These are phyloP conservation scores for Suhomyces prunicola DNA, from an alignment of 805 yeast species.

Conservation along the genomic window DNA sequence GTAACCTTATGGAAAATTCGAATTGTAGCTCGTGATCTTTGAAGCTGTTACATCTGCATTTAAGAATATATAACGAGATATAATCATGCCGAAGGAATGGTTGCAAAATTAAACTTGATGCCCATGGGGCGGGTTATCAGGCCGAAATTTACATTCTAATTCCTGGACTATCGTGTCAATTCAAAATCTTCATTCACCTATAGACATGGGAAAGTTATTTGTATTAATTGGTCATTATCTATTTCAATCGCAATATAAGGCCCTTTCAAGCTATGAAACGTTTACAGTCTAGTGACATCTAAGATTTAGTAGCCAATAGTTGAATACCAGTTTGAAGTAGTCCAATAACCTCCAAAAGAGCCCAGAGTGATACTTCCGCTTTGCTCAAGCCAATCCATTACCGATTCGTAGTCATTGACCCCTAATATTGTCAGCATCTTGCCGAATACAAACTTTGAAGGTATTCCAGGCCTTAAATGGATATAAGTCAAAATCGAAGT, in stretches of 20 bases:
- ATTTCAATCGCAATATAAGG: background rate
- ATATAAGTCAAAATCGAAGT: constrained; percentile 40
- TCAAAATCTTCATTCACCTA: background rate
- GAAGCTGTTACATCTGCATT: background rate
- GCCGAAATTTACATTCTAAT: background rate
- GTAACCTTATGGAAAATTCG: background rate
- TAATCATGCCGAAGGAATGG: background rate
- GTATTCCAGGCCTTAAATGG: constrained; percentile 37
- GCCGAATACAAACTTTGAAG: constrained; percentile 16
- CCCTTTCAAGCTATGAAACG: background rate
- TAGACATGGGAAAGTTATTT: background rate
- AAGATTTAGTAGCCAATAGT: constrained; percentile 26
- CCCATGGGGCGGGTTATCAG: background rate
- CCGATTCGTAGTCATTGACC: constrained; percentile 23
- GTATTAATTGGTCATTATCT: background rate
- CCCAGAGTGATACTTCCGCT: constrained; percentile 37
- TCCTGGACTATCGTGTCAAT: background rate
- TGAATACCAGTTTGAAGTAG: constrained; percentile 45
- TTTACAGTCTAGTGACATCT: background rate
- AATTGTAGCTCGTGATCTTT: background rate
- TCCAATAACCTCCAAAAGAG: constrained; percentile 40
- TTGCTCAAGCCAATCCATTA: constrained; percentile 39
- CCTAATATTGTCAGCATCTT: constrained; percentile 31
- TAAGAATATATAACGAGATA: background rate
- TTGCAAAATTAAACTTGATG: background rate